A percentile compares a stretch with the other conserved stretches of the same genome.
Conservation (phyloP, 1,139 yeast species). For the Cylindricascospora bacillispora region DNA sequence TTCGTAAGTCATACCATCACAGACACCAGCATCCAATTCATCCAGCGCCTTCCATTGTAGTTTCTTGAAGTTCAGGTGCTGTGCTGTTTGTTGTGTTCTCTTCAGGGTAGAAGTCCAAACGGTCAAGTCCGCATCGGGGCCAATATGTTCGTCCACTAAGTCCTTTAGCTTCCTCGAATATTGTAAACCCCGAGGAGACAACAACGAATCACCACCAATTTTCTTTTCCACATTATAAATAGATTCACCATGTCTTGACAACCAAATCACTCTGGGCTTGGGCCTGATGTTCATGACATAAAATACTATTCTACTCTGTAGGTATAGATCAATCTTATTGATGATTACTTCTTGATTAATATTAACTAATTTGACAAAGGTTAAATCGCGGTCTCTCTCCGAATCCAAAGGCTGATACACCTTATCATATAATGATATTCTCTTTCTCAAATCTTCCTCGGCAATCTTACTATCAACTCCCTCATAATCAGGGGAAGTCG, state of each 20-base stretch:
- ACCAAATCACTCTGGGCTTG: slow-evolving; percentile 83
- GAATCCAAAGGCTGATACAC: slow-evolving; percentile 63
- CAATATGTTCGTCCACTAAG: slow-evolving; percentile 65
- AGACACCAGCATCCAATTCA: slow-evolving; percentile 94
- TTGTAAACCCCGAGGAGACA: slow-evolving; percentile 74
- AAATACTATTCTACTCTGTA: slow-evolving; percentile 87
- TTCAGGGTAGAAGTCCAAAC: slow-evolving; percentile 94
- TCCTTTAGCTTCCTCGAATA: slow-evolving; percentile 79
- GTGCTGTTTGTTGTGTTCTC: slow-evolving; percentile 89
- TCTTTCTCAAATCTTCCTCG: slow-evolving; percentile 52
- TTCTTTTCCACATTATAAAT: slow-evolving; percentile 85
- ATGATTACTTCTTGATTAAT: slow-evolving; percentile 80
- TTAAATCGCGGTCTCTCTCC: slow-evolving; percentile 45
- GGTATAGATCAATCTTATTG: slow-evolving; percentile 74
- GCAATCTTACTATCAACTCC: slow-evolving; percentile 63
- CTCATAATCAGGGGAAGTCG: slow-evolving; percentile 79
- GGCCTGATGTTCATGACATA: slow-evolving; percentile 92
- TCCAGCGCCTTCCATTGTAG: slow-evolving; percentile 94
- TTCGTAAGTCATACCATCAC: slow-evolving; percentile 89
- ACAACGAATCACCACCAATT: slow-evolving; percentile 89
- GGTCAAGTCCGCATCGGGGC: slow-evolving; percentile 51
- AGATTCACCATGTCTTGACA: slow-evolving; percentile 92
- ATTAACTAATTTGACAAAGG: slow-evolving; percentile 78
- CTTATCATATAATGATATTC: slow-evolving; percentile 62
- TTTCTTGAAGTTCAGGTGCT: slow-evolving; percentile 68